Base-by-base conservation (phyloP, 345 rosid species). In the Murraya koenigii region DNA sequence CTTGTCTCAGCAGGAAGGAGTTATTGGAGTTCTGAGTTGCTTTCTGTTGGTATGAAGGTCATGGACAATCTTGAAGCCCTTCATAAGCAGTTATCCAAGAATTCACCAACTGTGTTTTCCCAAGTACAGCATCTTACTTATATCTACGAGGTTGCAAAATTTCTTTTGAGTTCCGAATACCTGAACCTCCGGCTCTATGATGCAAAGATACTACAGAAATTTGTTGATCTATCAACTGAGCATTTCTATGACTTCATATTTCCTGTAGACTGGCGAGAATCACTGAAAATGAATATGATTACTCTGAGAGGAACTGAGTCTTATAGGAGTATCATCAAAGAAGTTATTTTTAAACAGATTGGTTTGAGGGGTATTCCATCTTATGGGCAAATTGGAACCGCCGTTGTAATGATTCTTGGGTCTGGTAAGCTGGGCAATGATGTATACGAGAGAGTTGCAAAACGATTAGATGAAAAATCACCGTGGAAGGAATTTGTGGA, bases 391-490 rank as follows among this genome's bases (percentile, higher is more conserved):
- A 73, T 80, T 66, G 93, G 93, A 54, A 73, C 58, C 41, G 39
- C 85, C 60, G 78, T 76, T 11, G 35, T 78, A 74, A 64, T 80
- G 11, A 75, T 88, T 84, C 87, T 89, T 71, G 88, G 93, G 36
- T 85, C 89, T 56, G 74, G 77, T 25, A 65, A 74, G 52, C 66
- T 81, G 0, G 22, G n/a, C 0, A 11, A 39, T 25, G 82, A 41
- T 41, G 64, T 77, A 1, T 78, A 61, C 72, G 19, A 0, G 55
- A 80, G 52, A 39, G 76, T 79, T 15, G 62, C 26, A 3, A 30
- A 55, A 55, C 66, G 79, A 15, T 71, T 78, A 35, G 14, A 62
- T 14, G 72, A 38, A 76, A 75, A 77, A 66, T 1, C 17, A 8
- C n/a, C 86, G 38, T 84, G 93, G 88, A 73, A 54, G 55, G 68